Conservation (phyloP, 768 basidiomycete genomes). For the Mycena leptocephala region DNA sequence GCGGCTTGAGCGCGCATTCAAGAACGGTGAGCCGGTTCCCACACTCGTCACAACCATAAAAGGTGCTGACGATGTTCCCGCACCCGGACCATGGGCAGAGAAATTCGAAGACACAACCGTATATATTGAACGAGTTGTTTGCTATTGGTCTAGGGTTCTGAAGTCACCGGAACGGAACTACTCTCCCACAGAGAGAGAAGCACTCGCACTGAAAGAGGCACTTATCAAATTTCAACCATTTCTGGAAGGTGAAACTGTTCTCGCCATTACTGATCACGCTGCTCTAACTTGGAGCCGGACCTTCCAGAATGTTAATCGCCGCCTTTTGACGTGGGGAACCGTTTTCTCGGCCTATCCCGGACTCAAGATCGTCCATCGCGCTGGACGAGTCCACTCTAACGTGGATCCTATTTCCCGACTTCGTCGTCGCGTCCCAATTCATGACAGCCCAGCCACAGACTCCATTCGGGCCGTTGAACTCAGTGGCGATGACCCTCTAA, state of each 20-base stretch:
- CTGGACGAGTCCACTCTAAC: conserved; percentile 53
- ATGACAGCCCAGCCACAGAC: neutral
- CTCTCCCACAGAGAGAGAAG: too few species aligned
- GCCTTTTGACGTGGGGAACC: conserved; percentile 11
- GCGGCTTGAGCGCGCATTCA: neutral
- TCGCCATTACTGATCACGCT: neutral
- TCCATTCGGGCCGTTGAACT: neutral
- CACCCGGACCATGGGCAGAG: neutral
- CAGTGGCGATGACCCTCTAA: neutral
- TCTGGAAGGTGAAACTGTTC: neutral
- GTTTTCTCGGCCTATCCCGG: conserved; percentile 49
- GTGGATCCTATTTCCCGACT: conserved; percentile 41
- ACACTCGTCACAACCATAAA: neutral
- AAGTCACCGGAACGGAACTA: too few species aligned
- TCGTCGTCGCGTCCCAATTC: conserved; percentile 3
- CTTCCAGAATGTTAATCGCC: conserved; percentile 5
- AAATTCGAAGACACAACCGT: neutral
- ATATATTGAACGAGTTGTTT: neutral
- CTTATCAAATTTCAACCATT: too few species aligned
- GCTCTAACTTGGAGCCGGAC: neutral
- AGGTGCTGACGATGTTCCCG: neutral
- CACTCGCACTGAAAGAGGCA: too few species aligned
- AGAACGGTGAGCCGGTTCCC: neutral
- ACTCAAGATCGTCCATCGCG: conserved; percentile 48
- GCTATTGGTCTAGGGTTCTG: too few species aligned